Evolutionary conservation across 768 basidiomycete species (phyloP), one percentile per base, ranked within the genome.

Genomic region (Favolaschia claudopus): DNA sequence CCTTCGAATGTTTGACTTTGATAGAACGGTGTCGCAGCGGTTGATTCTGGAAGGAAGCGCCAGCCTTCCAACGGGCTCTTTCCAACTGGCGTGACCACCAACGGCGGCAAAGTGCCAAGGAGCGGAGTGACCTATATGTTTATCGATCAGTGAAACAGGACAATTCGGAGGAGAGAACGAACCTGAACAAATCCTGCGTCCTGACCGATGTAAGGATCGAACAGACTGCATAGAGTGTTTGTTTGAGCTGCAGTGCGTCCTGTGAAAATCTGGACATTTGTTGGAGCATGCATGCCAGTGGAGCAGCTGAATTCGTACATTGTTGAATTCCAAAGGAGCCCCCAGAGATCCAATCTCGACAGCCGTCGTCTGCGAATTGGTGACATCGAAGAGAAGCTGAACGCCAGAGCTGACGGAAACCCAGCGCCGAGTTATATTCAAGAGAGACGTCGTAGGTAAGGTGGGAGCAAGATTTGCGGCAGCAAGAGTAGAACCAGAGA

Each of bases 1-100:
- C 62, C 85, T 63, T 86, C 85, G 63, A 86, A 86, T 0, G 85
- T 86, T 65, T 86, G 85, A 1, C 83, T 84, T 62, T 85, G 84
- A 62, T 86, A 86, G 55, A 71, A 81, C 2, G 82, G 80, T 1
- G 77, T 60, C 1, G 69, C 74, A 4, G 76, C 71, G 0, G 82
- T 84, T 20, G 77, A 75, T 65, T 85, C 84, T 3, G 79, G 76
- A 48, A 86, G 78, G 67, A 85, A 85, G 29, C 84, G 74, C 84
- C 84, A 86, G 24, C 84, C 85, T 69, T 86, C 85, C 19, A 86
- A 69, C n/a, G 85, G 84, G 8, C 79, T 79, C 39, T 74, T 69
- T 1, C 73, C 77, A 20, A 76, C 78, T 0, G 83, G 83, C 7
- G 77, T 64, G 4, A 85, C 82, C 17, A 85, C 74, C 12, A 86